A percentile compares a stretch with the other conserved stretches of the same genome.
phyloP scores from a whole-genome alignment of 352 stramenopile species.

The Globisporangium sylvaticum region DNA sequence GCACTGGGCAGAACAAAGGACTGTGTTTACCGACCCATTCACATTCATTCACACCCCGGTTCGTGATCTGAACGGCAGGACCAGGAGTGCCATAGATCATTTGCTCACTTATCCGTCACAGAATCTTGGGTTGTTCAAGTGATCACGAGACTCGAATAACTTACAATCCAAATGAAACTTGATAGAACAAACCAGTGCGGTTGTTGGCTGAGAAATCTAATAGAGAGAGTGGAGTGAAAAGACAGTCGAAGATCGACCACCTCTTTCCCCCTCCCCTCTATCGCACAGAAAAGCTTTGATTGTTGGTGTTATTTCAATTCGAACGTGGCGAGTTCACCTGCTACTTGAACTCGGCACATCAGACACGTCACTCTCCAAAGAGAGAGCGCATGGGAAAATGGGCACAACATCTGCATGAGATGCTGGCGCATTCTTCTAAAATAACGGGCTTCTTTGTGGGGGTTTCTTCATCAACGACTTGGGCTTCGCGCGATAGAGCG shows the following conservation, averaged over 20 bases:
- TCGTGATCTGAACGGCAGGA: no score
- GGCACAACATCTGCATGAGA: not conserved
- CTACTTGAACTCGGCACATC: slow-evolving; percentile 19
- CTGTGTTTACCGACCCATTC: no score
- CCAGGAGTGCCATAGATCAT: not conserved
- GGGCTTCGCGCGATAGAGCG: not conserved
- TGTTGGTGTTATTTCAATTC: slow-evolving; percentile 11
- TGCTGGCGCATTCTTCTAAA: slow-evolving; percentile 15
- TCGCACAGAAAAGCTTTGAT: not conserved
- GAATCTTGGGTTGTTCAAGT: not conserved
- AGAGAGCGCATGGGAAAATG: slow-evolving; percentile 8
- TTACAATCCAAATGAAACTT: not conserved
- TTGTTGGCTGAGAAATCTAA: not conserved
- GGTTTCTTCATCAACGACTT: not conserved
- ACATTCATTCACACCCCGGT: no score
- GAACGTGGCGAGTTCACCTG: slow-evolving; percentile 17
- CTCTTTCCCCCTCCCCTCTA: not conserved
- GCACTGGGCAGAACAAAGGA: no score
- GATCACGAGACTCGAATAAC: not conserved
- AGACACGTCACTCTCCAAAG: not conserved
- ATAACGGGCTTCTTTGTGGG: slow-evolving; percentile 3
- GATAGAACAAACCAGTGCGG: not conserved
- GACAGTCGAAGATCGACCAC: not conserved
- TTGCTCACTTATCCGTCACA: not conserved
- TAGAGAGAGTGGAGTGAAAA: not conserved